Evolutionary conservation across 208 protist species (phyloP).

Genomic region (Leishmania martiniquensis): DNA sequence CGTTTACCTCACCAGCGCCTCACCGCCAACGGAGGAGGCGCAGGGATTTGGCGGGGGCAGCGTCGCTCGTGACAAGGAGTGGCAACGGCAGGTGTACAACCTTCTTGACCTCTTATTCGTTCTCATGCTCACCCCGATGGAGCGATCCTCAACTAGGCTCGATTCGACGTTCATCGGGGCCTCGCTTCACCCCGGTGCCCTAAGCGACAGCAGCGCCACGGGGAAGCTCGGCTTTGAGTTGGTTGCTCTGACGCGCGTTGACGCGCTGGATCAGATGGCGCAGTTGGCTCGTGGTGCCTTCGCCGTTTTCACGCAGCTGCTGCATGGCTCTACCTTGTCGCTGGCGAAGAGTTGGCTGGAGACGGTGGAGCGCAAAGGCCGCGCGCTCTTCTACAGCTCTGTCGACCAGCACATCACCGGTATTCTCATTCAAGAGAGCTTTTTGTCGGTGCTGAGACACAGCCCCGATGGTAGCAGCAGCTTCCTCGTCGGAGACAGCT

Average conservation of each 20-base stretch:
- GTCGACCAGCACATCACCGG: constrained; percentile 74
- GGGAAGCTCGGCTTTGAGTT: constrained; percentile 43
- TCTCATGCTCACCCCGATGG: constrained; percentile 64
- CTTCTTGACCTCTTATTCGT: constrained; percentile 76
- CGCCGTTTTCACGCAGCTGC: constrained; percentile 72
- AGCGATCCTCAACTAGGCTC: constrained; percentile 37
- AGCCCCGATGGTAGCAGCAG: constrained; percentile 56
- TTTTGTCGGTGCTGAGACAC: constrained; percentile 72
- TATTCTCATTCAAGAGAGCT: constrained; percentile 74
- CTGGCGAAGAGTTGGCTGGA: constrained; percentile 81
- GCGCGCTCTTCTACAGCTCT: constrained; percentile 66
- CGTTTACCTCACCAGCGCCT: constrained; percentile 45
- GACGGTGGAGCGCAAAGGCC: constrained; percentile 76
- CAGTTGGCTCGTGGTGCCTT: constrained; percentile 82
- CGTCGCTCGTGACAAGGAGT: constrained; percentile 37
- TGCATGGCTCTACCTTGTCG: constrained; percentile 57
- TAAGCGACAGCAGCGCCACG: constrained; percentile 20
- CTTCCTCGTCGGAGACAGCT: constrained; percentile 74
- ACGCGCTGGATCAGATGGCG: constrained; percentile 49
- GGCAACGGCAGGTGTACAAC: constrained; percentile 50
- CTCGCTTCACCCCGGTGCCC: constrained; percentile 11
- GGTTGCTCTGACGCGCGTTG: constrained; percentile 63
- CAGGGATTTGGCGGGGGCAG: neutral
- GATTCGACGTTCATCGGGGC: constrained; percentile 74
- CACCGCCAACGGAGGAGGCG: constrained; percentile 25